Conservation (phyloP, 305 asterid genomes). For the Fraxinus nigra region DNA sequence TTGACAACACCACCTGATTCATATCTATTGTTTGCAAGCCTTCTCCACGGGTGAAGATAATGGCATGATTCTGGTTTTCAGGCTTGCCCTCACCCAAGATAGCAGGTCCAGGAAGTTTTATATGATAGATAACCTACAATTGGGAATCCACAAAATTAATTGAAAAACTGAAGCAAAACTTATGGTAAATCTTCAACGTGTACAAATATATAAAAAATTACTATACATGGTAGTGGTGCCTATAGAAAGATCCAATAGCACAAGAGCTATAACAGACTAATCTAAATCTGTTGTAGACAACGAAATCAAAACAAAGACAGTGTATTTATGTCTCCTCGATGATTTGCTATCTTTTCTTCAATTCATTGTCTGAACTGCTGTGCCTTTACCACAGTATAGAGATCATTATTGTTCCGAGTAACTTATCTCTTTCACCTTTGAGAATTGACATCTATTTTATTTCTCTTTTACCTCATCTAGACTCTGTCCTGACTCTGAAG, state of each 20-base stretch:
- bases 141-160: slow-evolving; percentile 14
- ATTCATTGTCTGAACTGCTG: neutral
- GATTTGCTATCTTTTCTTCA: neutral
- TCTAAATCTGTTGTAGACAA: slow-evolving; percentile 9
- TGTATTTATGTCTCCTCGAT: neutral
- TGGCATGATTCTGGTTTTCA: slow-evolving; percentile 98
- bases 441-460: slow-evolving; percentile 13
- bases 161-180: slow-evolving; percentile 7
- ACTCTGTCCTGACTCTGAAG: slow-evolving; percentile 87
- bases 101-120: slow-evolving; percentile 95
- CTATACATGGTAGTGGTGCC: neutral
- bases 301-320: neutral
- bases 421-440: slow-evolving; percentile 19
- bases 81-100: slow-evolving; percentile 99
- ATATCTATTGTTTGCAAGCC: slow-evolving; percentile 97
- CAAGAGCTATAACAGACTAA: slow-evolving; percentile 3
- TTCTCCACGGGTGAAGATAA: slow-evolving; percentile 97
- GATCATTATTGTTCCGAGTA: neutral
- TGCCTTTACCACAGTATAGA: neutral
- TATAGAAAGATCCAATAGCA: slow-evolving; percentile 5
- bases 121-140: slow-evolving; percentile 76
- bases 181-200: neutral
- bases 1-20: slow-evolving; percentile 68
- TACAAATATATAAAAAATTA: neutral
- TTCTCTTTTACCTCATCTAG: slow-evolving; percentile 77